Evolutionary conservation across 2,329 filamentous ascomycete species (phyloP).

Genomic region (Cladosporium sp.): DNA sequence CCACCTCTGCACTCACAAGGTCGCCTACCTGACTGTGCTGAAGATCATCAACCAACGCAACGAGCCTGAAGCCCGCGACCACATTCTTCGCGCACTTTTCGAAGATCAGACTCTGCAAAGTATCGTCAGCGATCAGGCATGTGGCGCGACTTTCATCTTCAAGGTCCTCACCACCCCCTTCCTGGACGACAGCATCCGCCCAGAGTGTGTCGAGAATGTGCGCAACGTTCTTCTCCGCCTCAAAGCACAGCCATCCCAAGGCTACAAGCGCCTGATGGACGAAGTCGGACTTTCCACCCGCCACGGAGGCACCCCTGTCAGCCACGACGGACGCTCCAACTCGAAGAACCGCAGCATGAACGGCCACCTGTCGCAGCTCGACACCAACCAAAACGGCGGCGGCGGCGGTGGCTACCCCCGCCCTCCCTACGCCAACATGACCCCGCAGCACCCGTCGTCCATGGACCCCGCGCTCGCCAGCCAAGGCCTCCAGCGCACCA

Average conservation of each 20-base stretch:
- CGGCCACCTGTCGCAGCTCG: slow-evolving; percentile 31
- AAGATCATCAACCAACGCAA: slow-evolving; percentile 99
- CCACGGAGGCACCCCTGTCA: slow-evolving; percentile 36
- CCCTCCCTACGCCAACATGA: slow-evolving; percentile 34
- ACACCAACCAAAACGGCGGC: slow-evolving; percentile 29
- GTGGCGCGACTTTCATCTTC: slow-evolving; percentile 94
- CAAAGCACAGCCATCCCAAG: slow-evolving; percentile 90
- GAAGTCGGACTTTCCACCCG: slow-evolving; percentile 81
- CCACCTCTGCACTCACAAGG: slow-evolving; percentile 96
- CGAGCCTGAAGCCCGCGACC: slow-evolving; percentile 86
- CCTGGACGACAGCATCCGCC: slow-evolving; percentile 86
- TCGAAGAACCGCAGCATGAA: slow-evolving; percentile 31
- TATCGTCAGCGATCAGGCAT: slow-evolving; percentile 86
- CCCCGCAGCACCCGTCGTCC: slow-evolving; percentile 21
- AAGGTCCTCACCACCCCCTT: slow-evolving; percentile 97
- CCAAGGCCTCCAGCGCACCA: slow-evolving; percentile 41
- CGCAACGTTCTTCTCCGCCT: slow-evolving; percentile 83
- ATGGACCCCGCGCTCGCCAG: slow-evolving; percentile 35
- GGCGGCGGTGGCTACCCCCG: slow-evolving; percentile 32
- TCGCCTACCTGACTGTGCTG: slow-evolving; percentile 92
- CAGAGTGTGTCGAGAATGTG: slow-evolving; percentile 86
- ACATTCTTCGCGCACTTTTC: slow-evolving; percentile 85
- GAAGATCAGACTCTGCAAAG: slow-evolving; percentile 84
- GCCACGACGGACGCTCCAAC: slow-evolving; percentile 32
- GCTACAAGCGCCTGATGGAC: slow-evolving; percentile 98